Evolutionary conservation across 1,139 yeast genomes (phyloP).

Genomic region (Suhomyces yuchorum): DNA sequence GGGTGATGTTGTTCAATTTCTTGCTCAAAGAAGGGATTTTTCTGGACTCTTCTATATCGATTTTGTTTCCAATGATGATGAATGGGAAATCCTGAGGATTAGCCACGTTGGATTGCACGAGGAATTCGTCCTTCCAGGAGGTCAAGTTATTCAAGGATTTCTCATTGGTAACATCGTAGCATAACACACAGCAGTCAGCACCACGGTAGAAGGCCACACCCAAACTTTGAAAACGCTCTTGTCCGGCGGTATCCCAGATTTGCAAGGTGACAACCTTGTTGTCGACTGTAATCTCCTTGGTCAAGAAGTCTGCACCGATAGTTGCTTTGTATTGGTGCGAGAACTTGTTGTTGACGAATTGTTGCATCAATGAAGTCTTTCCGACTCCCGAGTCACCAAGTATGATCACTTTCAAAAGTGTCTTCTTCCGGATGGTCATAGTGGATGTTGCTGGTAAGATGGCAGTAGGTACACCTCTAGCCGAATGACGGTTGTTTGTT

Average conservation of each 20-base stretch:
- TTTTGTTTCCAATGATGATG: constrained; percentile 90
- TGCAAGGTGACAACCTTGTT: constrained; percentile 81
- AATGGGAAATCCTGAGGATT: constrained; percentile 97
- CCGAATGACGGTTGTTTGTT: constrained; percentile 7
- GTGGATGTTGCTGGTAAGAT: constrained; percentile 3
- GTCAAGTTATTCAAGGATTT: constrained; percentile 88
- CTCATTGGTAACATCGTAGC: constrained; percentile 38
- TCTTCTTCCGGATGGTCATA: constrained; percentile 84
- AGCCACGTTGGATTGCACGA: constrained; percentile 87
- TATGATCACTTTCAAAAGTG: constrained; percentile 88
- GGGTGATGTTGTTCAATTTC: constrained; percentile 82
- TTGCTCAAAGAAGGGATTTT: constrained; percentile 75
- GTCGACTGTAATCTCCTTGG: constrained; percentile 85
- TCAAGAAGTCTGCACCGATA: constrained; percentile 94
- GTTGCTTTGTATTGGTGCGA: constrained; percentile 97
- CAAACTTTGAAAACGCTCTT: constrained; percentile 92
- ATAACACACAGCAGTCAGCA: constrained; percentile 96
- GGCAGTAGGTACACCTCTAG: not conserved
- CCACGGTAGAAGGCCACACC: constrained; percentile 98
- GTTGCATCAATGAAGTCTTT: constrained; percentile 94
- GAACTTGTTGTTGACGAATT: constrained; percentile 92
- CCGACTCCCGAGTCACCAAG: constrained; percentile 98
- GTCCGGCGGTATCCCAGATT: constrained; percentile 99
- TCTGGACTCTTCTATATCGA: constrained; percentile 90
- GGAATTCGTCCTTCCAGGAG: constrained; percentile 93